A percentile compares a stretch with the other conserved stretches of the same genome.
Conservation (phyloP, 2,329 filamentous ascomycete species). For the Aspergillus sp. region DNA sequence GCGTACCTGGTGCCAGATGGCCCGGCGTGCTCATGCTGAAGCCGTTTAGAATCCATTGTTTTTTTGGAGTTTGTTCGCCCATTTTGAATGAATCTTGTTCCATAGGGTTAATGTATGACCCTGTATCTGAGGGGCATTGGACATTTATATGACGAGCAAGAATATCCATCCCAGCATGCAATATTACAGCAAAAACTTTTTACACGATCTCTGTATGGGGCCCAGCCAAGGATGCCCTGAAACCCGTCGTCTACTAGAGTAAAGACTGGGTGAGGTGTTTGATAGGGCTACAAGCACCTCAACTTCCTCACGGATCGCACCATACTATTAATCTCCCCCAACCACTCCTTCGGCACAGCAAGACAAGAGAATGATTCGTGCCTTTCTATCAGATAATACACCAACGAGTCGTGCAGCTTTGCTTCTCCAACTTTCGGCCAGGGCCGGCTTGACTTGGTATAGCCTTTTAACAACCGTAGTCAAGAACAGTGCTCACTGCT, state of each 20-base stretch:
- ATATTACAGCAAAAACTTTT: background rate
- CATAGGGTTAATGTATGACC: background rate
- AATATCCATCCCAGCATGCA: background rate
- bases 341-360: background rate
- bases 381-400: too few species aligned
- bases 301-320: background rate
- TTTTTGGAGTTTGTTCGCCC: constrained; percentile 14
- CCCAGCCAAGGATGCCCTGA: too few species aligned
- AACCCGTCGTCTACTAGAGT: too few species aligned
- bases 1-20: constrained; percentile 32
- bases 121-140: background rate
- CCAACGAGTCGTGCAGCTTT: too few species aligned
- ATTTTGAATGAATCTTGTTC: background rate
- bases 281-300: background rate
- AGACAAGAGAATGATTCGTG: too few species aligned
- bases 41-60: constrained; percentile 44
- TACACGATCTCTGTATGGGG: background rate
- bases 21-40: constrained; percentile 45
- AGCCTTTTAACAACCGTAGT: too few species aligned
- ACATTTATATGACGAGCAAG: background rate
- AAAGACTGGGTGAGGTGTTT: background rate
- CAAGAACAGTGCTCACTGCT: too few species aligned
- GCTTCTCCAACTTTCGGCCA: too few species aligned
- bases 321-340: background rate
- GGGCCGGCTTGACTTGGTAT: too few species aligned